Evolutionary conservation across 495 filamentous ascomycete genomes (phyloP).

Genomic region (Aspergillus avenaceus): DNA sequence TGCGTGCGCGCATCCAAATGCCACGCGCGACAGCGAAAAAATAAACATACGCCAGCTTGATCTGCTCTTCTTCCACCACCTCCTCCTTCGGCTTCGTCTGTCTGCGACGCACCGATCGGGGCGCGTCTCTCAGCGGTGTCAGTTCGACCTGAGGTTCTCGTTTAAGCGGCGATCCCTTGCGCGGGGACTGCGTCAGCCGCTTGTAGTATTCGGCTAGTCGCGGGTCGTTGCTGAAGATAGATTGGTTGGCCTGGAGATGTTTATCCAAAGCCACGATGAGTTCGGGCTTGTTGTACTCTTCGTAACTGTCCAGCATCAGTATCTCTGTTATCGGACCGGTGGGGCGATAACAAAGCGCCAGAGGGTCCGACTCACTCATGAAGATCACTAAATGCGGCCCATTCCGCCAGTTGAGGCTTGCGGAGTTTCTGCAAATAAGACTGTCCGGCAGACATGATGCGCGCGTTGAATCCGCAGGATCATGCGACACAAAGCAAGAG

Average conservation of each 20-base stretch:
- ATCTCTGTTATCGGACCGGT: neutral
- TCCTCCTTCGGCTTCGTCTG: constrained; percentile 41
- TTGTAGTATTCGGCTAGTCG: constrained; percentile 73
- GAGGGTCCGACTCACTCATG: constrained; percentile 54
- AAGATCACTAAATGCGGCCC: constrained; percentile 70
- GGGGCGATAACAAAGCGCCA: constrained; percentile 1
- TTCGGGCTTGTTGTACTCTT: constrained; percentile 73
- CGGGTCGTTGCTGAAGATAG: constrained; percentile 56
- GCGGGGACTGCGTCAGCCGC: constrained; percentile 49
- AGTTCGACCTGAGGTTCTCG: constrained; percentile 43
- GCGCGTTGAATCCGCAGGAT: constrained; percentile 33
- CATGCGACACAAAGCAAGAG: constrained; percentile 42
- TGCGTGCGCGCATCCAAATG: neutral
- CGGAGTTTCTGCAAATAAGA: constrained; percentile 80
- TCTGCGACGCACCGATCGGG: constrained; percentile 27
- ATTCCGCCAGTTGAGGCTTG: constrained; percentile 74
- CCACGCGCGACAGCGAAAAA: neutral
- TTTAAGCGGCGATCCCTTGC: constrained; percentile 69
- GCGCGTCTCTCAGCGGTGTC: constrained; percentile 27
- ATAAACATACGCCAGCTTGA: constrained; percentile 38
- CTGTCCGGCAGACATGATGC: constrained; percentile 51
- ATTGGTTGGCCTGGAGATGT: constrained; percentile 62
- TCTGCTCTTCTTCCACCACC: constrained; percentile 21
- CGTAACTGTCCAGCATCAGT: constrained; percentile 49
- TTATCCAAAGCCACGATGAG: constrained; percentile 73